Evolutionary conservation across 139 green algal species (phyloP).

Genomic region (Auxenochlorella protothecoides): DNA sequence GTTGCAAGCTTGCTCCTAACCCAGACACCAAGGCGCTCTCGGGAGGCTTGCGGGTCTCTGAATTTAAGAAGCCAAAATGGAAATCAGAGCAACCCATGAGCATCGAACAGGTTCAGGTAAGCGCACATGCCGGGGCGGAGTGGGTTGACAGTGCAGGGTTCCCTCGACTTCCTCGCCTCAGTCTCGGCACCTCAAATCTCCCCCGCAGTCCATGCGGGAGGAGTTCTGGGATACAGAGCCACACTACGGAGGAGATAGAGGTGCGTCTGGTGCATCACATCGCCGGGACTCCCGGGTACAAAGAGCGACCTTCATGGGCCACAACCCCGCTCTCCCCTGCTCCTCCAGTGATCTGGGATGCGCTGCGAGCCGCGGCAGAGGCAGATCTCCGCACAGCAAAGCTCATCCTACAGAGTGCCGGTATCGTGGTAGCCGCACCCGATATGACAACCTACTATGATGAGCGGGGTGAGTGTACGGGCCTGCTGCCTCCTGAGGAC

Average conservation of each 20-base stretch:
- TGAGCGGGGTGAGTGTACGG: conserved; percentile 36
- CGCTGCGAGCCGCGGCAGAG: conserved; percentile 49
- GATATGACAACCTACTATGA: conserved; percentile 80
- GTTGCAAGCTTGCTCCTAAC: conserved; percentile 10
- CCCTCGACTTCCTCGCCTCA: too few relatives aligned
- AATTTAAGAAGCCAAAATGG: conserved; percentile 33
- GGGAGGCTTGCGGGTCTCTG: neutral
- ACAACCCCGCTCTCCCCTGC: neutral
- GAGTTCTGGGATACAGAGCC: conserved; percentile 89
- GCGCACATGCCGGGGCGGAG: too few relatives aligned
- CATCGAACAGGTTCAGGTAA: conserved; percentile 30
- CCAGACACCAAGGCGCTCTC: neutral
- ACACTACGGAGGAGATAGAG: conserved; percentile 66
- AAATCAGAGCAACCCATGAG: conserved; percentile 33
- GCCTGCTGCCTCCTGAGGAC: neutral
- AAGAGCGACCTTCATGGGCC: too few relatives aligned
- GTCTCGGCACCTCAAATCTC: too few relatives aligned
- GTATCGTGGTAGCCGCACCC: conserved; percentile 57
- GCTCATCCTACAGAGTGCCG: conserved; percentile 64
- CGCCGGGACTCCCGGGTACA: too few relatives aligned
- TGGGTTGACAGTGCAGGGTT: too few relatives aligned
- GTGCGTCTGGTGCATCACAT: conserved; percentile 19
- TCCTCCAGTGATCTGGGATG: conserved; percentile 74
- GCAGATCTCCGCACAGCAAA: conserved; percentile 44
- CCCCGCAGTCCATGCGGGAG: conserved; percentile 49